Evolutionary conservation across 495 filamentous ascomycete genomes (phyloP), one percentile per base, ranked within the genome.

Genomic region (Baudoinia panamericana): DNA sequence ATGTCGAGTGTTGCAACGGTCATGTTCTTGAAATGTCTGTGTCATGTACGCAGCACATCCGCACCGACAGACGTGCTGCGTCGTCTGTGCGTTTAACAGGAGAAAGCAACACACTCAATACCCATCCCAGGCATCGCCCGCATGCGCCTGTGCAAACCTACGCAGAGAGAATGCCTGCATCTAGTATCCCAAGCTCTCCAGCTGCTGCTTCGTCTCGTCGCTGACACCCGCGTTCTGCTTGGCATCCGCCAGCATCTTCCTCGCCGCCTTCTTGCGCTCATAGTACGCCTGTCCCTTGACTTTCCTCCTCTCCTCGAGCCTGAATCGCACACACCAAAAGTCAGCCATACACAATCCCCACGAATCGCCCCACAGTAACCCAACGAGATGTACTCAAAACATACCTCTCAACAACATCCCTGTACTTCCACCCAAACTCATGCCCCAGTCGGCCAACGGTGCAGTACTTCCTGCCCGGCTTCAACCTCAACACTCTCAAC

Each of bases 361-460:
- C 12, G n/a, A 4, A 5, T 15, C 41, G 12, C 24, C 25, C 11
- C 26, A n/a, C 22, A 29, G 3, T 12, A 24, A 19, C 27, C 33
- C 18, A 15, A 3, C 4, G 11, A 8, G n/a, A 36, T 16, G 11
- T 29, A 13, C 9, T 30, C 10, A 10, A 18, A 16, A 36, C 87
- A 57, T 67, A 97, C 90, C 84, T 81, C 53, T 74, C 78, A 69
- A 97, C 90, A 67, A 96, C 86, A 63, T 93, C 87, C 73, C 93
- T 78, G 80, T 97, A 97, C 68, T 96, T 96, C 90, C 90, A 97
- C 66, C 90, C 90, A 57, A 96, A 85, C 70, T 97, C 90, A 64
- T 95, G 86, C 70, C 85, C 90, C 60, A 97, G 71, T 64, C 90
- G 76, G 53, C 90, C 90, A 55, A 97, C 88, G 45, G 84, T 87